Percentiles rank a stretch among this genome's conserved stretches.
phyloP scores from a whole-genome alignment of 2,329 filamentous ascomycete genomes.

The Ceratocystis cacaofunesta region DNA sequence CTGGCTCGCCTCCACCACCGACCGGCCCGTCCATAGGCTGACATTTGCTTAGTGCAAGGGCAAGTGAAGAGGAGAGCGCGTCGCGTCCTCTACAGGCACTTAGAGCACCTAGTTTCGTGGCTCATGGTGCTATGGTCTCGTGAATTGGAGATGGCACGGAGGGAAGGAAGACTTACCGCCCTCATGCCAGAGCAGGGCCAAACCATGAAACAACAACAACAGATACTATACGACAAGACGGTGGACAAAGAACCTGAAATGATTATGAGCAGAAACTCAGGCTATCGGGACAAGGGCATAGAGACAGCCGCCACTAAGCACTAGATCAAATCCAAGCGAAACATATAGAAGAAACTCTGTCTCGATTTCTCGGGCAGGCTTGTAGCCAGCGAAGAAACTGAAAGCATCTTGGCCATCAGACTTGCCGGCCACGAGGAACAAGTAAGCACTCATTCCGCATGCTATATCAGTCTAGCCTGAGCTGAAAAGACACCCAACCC shows the following conservation, averaged over 20 bases:
- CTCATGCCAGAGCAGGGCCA: neutral
- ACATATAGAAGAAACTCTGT: neutral
- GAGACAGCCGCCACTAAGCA: neutral
- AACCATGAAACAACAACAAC: neutral
- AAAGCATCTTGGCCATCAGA: neutral
- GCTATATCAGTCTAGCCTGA: no score
- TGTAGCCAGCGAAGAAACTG: neutral
- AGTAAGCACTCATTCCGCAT: no score
- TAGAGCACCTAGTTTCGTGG: no score
- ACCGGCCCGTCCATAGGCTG: neutral
- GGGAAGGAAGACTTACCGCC: neutral
- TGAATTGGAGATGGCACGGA: neutral
- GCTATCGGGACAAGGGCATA: neutral
- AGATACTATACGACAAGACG: neutral
- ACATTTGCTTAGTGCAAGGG: neutral
- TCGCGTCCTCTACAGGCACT: no score
- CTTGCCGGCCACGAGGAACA: neutral
- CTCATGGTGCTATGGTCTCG: neutral
- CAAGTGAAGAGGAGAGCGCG: neutral
- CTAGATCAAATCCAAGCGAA: neutral
- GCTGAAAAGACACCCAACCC: no score
- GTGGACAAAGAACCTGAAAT: neutral
- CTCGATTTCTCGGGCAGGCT: neutral
- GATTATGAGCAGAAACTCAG: neutral
- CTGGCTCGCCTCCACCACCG: neutral